Base-by-base conservation (phyloP, 2,329 filamentous ascomycete genomes). In the Aspergillaceae sp. region DNA sequence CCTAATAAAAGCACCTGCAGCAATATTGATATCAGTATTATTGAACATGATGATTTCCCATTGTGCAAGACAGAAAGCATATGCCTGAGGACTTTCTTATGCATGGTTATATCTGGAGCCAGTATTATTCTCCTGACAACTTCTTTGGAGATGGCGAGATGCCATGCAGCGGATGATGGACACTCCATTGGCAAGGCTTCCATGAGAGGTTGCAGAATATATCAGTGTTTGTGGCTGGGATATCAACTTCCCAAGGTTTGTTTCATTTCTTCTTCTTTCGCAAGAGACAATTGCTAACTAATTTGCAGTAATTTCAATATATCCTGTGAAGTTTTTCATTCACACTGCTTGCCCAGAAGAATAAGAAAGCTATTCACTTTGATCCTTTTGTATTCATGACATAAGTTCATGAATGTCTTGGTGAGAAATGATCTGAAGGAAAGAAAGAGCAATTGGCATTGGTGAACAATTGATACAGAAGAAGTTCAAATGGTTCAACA, bases 1-100 rank as follows among this genome's bases (percentile, higher is more conserved):
- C 65, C 82, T 4, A 82, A 80, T 61, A 70, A 68, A 9, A 63
- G 82, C 26, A 60, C 71, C 29, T 69, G 64, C 11, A 65, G 60
- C 29, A 64, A 68, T 10, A 57, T 60, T 1, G 57, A 59, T 47
- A 63, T 60, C 51, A 51, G 48, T 34, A 62, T 53, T 52, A 69
- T 68, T 50, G 67, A 69, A 49, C 48, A 56, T 48, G 47, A 61
- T 34, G 48, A 0, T 77, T 79, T 50, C 72, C 74, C 19, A 47
- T 54, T 34, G 55, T 62, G 30, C 63, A 69, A n/a, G 61, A 67
- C 44, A 63, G 54, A 2, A 63, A 68, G 7, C 77, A 79, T 43
- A 55, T 83, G 1, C 73, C 76, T 0, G 80, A 83, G 51, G 80
- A 83, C 50, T 81, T 76, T 51, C 56, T 73, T 1, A 73, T 82